Conservation (phyloP, 2,329 filamentous ascomycete species). For the Zasmidium cellare region DNA sequence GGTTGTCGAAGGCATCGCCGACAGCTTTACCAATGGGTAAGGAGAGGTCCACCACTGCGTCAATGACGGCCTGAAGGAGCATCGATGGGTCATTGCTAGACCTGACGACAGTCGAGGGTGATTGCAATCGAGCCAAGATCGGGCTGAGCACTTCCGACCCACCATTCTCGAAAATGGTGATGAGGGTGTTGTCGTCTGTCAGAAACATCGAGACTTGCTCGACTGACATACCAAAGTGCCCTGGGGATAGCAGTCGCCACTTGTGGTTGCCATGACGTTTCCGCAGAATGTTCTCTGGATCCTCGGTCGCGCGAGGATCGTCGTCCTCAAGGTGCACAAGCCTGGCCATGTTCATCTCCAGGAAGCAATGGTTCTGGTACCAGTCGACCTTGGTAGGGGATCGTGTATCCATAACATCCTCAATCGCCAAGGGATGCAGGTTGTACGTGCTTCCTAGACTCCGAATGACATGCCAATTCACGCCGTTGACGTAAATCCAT, state of each 20-base stretch:
- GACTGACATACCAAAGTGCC: constrained; percentile 57
- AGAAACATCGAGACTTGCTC: constrained; percentile 92
- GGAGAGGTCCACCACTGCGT: constrained; percentile 86
- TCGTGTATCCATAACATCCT: constrained; percentile 80
- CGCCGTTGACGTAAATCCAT: constrained; percentile 92
- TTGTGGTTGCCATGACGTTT: constrained; percentile 1
- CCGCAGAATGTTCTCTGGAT: background rate
- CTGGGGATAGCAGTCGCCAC: constrained; percentile 19
- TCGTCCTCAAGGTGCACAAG: constrained; percentile 52
- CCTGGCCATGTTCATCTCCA: constrained; percentile 59
- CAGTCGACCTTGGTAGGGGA: constrained; percentile 90
- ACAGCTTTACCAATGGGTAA: constrained; percentile 84
- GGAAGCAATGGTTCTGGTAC: constrained; percentile 60
- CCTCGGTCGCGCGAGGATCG: background rate
- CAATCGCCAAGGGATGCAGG: constrained; percentile 79
- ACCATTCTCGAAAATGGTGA: constrained; percentile 89
- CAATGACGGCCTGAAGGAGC: constrained; percentile 83
- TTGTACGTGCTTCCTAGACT: constrained; percentile 72
- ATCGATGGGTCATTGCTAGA: constrained; percentile 86
- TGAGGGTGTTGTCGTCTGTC: constrained; percentile 81
- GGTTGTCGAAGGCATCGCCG: constrained; percentile 78
- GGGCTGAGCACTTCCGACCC: constrained; percentile 80
- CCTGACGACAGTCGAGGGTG: constrained; percentile 77
- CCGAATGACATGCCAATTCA: constrained; percentile 89
- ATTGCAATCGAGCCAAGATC: constrained; percentile 73